Percentiles rank a stretch among this genome's conserved stretches.
phyloP scores from a whole-genome alignment of 192 early-diverging fungal genomes.

The Linnemannia zychae region DNA sequence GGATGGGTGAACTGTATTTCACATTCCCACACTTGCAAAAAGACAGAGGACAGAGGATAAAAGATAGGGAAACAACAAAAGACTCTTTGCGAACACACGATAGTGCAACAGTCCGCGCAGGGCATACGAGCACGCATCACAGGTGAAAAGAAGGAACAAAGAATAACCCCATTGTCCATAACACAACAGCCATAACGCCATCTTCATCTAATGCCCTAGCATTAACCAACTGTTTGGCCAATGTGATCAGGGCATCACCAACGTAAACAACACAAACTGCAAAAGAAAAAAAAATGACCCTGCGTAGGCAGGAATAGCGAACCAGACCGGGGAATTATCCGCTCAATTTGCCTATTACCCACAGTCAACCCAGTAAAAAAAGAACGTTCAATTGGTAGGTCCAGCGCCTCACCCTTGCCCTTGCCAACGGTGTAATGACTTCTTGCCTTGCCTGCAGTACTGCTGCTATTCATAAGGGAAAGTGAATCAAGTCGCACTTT shows the following conservation, averaged over 20 bases:
- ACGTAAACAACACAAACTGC: too few relatives aligned
- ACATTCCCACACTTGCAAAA: not conserved
- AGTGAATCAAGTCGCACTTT: not conserved
- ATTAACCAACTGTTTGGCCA: not conserved
- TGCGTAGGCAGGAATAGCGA: not conserved
- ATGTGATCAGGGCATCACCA: not conserved
- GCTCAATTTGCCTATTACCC: not conserved
- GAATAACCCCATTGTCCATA: not conserved
- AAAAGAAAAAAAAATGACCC: not conserved
- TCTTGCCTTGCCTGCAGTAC: too few relatives aligned
- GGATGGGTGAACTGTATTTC: not conserved
- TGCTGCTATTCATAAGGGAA: not conserved
- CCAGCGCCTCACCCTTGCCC: too few relatives aligned
- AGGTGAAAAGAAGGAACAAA: not conserved
- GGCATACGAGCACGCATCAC: not conserved
- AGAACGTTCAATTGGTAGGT: too few relatives aligned
- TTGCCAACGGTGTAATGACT: too few relatives aligned
- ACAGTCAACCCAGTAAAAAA: not conserved
- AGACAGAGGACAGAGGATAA: not conserved
- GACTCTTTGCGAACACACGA: not conserved
- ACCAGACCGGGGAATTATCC: slow-evolving; percentile 1
- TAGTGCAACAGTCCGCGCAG: not conserved
- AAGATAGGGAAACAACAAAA: not conserved
- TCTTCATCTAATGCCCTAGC: not conserved
- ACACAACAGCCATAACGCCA: not conserved